Conservation (phyloP, 768 basidiomycete genomes). For the Mrakia frigida region DNA sequence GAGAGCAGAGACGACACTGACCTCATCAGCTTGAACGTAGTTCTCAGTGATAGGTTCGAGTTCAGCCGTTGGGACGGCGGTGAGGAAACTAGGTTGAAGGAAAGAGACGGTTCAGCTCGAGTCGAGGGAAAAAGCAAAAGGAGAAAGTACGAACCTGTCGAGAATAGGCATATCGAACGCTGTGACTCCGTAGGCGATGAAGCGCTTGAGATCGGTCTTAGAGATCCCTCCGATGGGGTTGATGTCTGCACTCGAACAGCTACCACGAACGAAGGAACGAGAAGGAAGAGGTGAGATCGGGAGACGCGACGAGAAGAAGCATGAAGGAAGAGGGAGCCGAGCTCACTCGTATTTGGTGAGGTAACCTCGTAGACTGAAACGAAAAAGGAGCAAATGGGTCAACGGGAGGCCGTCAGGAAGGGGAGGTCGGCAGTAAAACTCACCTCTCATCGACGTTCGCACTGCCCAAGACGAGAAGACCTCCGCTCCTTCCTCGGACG, state of each 20-base stretch:
- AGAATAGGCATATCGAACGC: conserved; percentile 82
- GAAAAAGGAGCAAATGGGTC: no score
- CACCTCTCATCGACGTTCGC: conserved; percentile 98
- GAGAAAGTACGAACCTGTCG: conserved; percentile 52
- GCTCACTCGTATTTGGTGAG: conserved; percentile 92
- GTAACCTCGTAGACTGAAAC: conserved; percentile 78
- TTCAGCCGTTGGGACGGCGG: conserved; percentile 90
- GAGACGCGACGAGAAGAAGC: not conserved
- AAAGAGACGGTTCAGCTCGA: conserved; percentile 13
- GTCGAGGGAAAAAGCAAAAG: no score
- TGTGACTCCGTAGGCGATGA: conserved; percentile 75
- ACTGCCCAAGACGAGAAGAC: conserved; percentile 89
- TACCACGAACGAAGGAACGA: conserved; percentile 51
- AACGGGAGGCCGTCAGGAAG: not conserved
- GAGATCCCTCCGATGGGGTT: conserved; percentile 98
- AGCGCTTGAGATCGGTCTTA: conserved; percentile 93
- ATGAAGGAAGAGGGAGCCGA: no score
- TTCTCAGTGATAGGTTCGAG: conserved; percentile 85
- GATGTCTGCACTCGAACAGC: conserved; percentile 67
- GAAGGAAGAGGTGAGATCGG: conserved; percentile 44
- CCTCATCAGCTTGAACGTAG: conserved; percentile 95
- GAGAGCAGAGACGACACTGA: conserved; percentile 39
- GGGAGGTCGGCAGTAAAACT: not conserved
- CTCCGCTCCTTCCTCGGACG: conserved; percentile 76
- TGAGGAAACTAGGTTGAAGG: conserved; percentile 75